Evolutionary conservation across 768 basidiomycete genomes (phyloP).

Genomic region (Leccinum arenicola): DNA sequence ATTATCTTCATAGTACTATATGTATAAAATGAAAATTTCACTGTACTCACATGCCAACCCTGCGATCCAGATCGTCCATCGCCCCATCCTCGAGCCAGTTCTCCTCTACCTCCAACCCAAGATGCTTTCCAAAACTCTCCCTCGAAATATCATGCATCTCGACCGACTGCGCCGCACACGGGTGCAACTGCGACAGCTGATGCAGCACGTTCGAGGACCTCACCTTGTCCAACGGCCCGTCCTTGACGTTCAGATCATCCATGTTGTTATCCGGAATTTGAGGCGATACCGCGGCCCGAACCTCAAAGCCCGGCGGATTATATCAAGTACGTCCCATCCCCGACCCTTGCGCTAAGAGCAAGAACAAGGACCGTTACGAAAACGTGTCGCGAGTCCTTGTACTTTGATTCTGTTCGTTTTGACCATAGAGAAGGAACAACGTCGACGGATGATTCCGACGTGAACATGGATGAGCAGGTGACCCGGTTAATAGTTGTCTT

Average conservation of each 20-base stretch:
- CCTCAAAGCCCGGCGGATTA: neutral
- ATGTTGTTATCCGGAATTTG: constrained; percentile 88
- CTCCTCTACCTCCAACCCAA: no score
- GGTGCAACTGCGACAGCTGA: constrained; percentile 50
- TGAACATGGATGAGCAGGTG: neutral
- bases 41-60: no score
- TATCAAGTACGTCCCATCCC: neutral
- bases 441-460: neutral
- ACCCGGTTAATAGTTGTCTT: no score
- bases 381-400: neutral
- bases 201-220: constrained; percentile 56
- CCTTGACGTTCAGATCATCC: constrained; percentile 86
- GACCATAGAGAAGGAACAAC: neutral
- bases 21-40: no score
- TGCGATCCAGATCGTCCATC: no score
- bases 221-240: constrained; percentile 76
- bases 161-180: constrained; percentile 78
- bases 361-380: neutral
- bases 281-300: constrained; percentile 90
- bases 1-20: no score
- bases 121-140: constrained; percentile 30
- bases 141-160: constrained; percentile 81
- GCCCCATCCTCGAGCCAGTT: no score
- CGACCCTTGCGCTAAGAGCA: neutral
- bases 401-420: neutral